phyloP scores from a whole-genome alignment of 805 yeast species.

The Kodamaea neixiangensis region DNA sequence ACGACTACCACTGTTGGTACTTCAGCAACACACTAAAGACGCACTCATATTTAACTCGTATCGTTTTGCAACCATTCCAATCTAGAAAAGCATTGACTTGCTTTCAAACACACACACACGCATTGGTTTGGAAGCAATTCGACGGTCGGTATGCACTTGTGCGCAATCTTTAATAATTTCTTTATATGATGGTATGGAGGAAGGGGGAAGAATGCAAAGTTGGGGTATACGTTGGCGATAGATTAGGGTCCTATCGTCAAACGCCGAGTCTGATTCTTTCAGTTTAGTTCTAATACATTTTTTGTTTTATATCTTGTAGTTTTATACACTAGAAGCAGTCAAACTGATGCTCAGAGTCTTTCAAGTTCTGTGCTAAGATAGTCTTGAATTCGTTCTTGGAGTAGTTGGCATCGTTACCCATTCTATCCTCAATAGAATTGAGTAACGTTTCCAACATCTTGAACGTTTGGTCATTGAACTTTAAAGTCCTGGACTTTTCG shows the following conservation, averaged over 20 bases:
- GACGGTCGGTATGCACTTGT: neutral
- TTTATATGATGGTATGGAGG: slow-evolving; percentile 2
- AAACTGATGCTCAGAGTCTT: slow-evolving; percentile 33
- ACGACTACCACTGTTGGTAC: neutral
- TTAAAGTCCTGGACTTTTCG: slow-evolving; percentile 34
- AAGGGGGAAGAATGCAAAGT: slow-evolving; percentile 6
- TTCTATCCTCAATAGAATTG: slow-evolving; percentile 14
- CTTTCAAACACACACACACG: slow-evolving; percentile 8
- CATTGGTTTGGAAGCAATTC: neutral
- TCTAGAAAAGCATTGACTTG: neutral
- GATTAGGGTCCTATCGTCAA: slow-evolving; percentile 8
- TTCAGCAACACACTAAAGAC: neutral
- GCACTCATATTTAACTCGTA: neutral
- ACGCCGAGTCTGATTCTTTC: slow-evolving; percentile 3
- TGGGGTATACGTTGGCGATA: slow-evolving; percentile 5
- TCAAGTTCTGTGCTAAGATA: slow-evolving; percentile 28
- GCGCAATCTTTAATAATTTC: neutral
- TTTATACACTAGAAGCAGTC: slow-evolving; percentile 29
- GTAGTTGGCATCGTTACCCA: slow-evolving; percentile 21
- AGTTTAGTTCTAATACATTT: slow-evolving; percentile 1
- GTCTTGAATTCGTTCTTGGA: slow-evolving; percentile 30
- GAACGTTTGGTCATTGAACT: slow-evolving; percentile 33
- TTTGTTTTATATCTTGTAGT: neutral
- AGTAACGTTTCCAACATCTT: slow-evolving; percentile 14
- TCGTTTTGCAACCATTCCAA: neutral